Conservation (phyloP, 1,139 yeast genomes). For the Lodderomyces orthopsilosis region DNA sequence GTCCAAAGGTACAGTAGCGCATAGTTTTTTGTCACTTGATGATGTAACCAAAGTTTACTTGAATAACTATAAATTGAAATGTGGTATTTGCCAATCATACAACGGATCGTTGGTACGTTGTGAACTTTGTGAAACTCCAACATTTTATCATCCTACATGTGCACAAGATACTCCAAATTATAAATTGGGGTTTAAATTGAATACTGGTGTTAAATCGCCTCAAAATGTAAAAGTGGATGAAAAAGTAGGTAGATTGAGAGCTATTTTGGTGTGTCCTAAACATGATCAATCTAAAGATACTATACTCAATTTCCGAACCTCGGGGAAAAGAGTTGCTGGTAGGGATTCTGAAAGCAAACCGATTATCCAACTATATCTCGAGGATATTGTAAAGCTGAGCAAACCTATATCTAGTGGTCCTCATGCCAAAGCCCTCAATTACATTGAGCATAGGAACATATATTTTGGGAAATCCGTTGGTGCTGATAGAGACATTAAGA, state of each 20-base stretch:
- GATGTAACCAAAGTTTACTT: constrained; percentile 30
- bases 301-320: constrained; percentile 21
- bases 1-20: constrained; percentile 8
- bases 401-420: constrained; percentile 26
- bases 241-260: constrained; percentile 38
- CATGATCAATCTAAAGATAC: constrained; percentile 25
- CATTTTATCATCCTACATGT: constrained; percentile 61
- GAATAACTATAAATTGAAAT: constrained; percentile 20
- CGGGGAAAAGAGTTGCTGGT: constrained; percentile 33
- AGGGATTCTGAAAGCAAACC: constrained; percentile 28
- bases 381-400: constrained; percentile 33
- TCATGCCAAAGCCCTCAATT: constrained; percentile 30
- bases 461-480: constrained; percentile 7
- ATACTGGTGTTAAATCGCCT: constrained; percentile 6
- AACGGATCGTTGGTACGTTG: constrained; percentile 34
- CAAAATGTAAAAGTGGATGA: constrained; percentile 26
- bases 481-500: not conserved
- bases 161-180: constrained; percentile 51
- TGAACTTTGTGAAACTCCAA: constrained; percentile 23
- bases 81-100: constrained; percentile 29
- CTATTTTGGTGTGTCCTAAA: constrained; percentile 41
- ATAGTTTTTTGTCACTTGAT: constrained; percentile 24
- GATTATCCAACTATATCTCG: constrained; percentile 40
- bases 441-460: constrained; percentile 22
- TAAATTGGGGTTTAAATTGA: constrained; percentile 45